Base-by-base conservation (phyloP, 108 stramenopile genomes). In the Cyclotella baltica region DNA sequence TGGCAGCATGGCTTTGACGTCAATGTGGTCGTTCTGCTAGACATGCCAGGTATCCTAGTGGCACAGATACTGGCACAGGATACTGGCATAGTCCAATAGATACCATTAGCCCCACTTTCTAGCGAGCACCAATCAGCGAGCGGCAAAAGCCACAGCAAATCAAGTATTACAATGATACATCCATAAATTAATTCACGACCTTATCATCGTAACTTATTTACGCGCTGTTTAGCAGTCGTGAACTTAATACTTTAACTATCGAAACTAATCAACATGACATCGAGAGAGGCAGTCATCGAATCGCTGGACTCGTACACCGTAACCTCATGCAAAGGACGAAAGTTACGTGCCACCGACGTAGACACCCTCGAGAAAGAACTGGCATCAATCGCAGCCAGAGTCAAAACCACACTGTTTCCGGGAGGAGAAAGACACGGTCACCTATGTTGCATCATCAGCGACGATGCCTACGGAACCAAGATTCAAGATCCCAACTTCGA, bases 101-200 rank as follows among this genome's bases (percentile, higher is more conserved):
- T n/a, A n/a, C n/a, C n/a, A n/a, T n/a, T n/a, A n/a, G n/a, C n/a
- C n/a, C n/a, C n/a, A n/a, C n/a, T n/a, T n/a, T n/a, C n/a, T n/a
- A n/a, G n/a, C n/a, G n/a, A n/a, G n/a, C n/a, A n/a, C n/a, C n/a
- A n/a, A n/a, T n/a, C n/a, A n/a, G n/a, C n/a, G n/a, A n/a, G n/a
- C n/a, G n/a, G n/a, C n/a, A n/a, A n/a, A n/a, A n/a, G n/a, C n/a
- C 40, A 43, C 40, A 43, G 40, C 40, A 43, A 13, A 6, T 10
- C 40, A 43, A 43, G 40, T 13, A 43, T 10, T 6, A 13, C 40
- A 43, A 43, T 43, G 13, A 43, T 43, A 43, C 13, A 43, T 6
- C 40, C 40, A 43, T 43, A 43, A 43, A 52, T 52, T 52, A n/a
- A 52, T n/a, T 52, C 57, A 58, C 16, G 57, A 58, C 30, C 57